Conservation (phyloP, 306 rosid genomes). For the Corylus avellana region DNA sequence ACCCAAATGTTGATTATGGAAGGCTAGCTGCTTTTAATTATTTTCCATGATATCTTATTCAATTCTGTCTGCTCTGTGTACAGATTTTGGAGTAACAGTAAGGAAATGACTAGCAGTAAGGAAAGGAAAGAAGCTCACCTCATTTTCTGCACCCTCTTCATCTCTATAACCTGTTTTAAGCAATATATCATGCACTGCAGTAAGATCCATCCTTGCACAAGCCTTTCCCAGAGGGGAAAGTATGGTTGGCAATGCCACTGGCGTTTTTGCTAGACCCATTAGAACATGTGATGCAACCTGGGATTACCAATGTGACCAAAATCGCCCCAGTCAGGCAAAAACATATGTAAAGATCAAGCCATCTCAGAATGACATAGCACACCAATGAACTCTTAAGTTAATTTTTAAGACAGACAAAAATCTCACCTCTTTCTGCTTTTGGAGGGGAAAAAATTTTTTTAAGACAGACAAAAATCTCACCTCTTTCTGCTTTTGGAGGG, state of each 20-base stretch:
- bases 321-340: constrained; percentile 7
- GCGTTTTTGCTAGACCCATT: constrained; percentile 66
- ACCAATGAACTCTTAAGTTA: neutral
- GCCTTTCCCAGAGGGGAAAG: constrained; percentile 95
- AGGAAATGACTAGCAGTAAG: neutral
- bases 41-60: neutral
- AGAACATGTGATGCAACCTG: constrained; percentile 81
- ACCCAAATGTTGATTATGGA: neutral
- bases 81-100: neutral
- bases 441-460: constrained; percentile 19
- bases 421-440: constrained; percentile 78
- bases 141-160: constrained; percentile 96
- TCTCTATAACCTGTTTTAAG: constrained; percentile 88
- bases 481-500: constrained; percentile 89
- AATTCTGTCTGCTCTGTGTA: neutral
- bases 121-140: constrained; percentile 40
- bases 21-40: neutral
- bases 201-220: constrained; percentile 83
- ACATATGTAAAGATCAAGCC: neutral
- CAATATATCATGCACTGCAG: constrained; percentile 82
- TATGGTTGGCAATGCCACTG: constrained; percentile 70
- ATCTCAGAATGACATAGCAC: neutral
- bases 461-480: constrained; percentile 27
- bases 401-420: neutral
- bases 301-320: neutral